A percentile compares a stretch with the other conserved stretches of the same genome.
Conservation (phyloP, 768 basidiomycete species). For the Leccinum barrowsii region DNA sequence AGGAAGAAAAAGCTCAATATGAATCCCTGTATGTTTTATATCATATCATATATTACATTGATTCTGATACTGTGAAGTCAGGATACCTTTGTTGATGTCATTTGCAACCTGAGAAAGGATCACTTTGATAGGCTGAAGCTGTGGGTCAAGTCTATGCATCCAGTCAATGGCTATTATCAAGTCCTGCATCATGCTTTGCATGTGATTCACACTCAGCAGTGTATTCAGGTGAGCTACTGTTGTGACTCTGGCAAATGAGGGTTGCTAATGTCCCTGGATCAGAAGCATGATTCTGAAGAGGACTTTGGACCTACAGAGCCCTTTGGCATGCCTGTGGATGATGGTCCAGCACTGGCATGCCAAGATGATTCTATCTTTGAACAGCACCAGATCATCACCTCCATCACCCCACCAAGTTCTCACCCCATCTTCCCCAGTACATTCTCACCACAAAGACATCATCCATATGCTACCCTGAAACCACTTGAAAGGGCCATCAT, state of each 20-base stretch:
- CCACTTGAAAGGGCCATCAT: conserved; percentile 19
- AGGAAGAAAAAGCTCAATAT: conserved; percentile 8
- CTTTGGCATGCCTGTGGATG: background rate
- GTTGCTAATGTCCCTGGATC: background rate
- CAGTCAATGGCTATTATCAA: conserved; percentile 20
- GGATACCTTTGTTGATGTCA: conserved; percentile 18
- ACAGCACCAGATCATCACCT: background rate
- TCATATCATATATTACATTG: background rate
- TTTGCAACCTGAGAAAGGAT: background rate
- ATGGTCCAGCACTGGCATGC: background rate
- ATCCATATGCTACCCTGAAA: conserved; percentile 16
- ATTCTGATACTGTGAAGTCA: conserved; percentile 12
- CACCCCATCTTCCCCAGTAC: conserved; percentile 6
- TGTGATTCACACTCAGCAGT: conserved; percentile 18
- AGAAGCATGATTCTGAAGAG: conserved; percentile 7
- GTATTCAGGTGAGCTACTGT: conserved; percentile 7
- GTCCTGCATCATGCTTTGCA: conserved; percentile 26
- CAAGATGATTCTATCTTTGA: background rate
- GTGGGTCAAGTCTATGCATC: conserved; percentile 12
- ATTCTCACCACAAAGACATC: conserved; percentile 22
- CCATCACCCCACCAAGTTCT: background rate
- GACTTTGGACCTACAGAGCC: background rate
- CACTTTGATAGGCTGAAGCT: conserved; percentile 1
- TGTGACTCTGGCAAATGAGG: background rate
- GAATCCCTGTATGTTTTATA: conserved; percentile 13